Evolutionary conservation across 2,329 filamentous ascomycete species (phyloP), one percentile per base, ranked within the genome.

Genomic region (Hirsutella rhossiliensis): DNA sequence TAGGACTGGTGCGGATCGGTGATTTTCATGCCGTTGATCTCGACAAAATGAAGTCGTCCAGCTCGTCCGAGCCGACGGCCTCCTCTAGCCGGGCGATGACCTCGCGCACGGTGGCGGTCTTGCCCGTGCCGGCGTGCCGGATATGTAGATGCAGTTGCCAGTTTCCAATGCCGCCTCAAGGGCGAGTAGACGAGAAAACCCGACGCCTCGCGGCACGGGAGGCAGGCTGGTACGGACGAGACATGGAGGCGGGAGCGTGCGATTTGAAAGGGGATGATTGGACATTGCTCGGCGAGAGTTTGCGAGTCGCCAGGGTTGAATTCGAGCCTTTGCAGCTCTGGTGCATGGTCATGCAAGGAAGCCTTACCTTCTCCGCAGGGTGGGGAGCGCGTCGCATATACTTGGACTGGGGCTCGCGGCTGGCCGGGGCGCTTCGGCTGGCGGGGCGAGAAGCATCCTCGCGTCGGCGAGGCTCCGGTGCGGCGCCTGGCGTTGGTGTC

Each of bases 11-110:
- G 89, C 1, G 92, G 90, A 60, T 98, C 92, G 0, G 92, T 94
- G 54, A 98, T 89, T 68, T 98, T 98, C 92, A 98, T 97, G 52
- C 92, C 94, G 63, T 98, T 98, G 66, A 98, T 97, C 63, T 98
- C 92, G 49, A 98, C 89, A 54, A 98, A 47, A 96, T 94, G 62
- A 98, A 98, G 60, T 97, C 90, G 56, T 98, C 92, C 37, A 98
- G 74, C 62, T 97, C 90, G 56, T 98, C 92, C 8, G 83, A 80
- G 40, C 79, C 74, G 1, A 97, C 92, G 1, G 87, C 81, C n/a
- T 83, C 79, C 53, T 97, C 90, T 9, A 98, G 74, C 48, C 88
- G 84, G 5, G 84, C 80, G 15, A 98, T 84, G 1, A 97, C 92
- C 63, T 98, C 92, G 40, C 92, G 84, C 11, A 98, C 92, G 0